Evolutionary conservation across 345 rosid species (phyloP).

Genomic region (Populus nigra): DNA sequence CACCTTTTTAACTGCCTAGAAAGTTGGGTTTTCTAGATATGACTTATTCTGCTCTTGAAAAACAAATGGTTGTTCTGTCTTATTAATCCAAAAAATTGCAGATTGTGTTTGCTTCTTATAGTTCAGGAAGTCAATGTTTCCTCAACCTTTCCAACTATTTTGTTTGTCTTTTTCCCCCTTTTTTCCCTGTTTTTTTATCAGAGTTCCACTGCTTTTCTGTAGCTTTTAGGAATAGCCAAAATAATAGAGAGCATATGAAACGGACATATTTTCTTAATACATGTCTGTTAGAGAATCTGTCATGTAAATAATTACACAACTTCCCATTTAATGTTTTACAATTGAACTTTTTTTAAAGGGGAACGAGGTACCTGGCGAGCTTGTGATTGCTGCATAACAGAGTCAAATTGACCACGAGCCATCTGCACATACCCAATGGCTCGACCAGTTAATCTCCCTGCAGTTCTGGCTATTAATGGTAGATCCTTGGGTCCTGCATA

Average conservation of each 20-base stretch:
- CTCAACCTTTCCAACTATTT: no score
- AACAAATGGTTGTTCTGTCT: not conserved
- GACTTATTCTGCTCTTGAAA: not conserved
- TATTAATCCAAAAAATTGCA: not conserved
- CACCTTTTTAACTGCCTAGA: not conserved
- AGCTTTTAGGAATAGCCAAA: no score
- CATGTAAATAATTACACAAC: not conserved
- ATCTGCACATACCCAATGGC: constrained; percentile 77
- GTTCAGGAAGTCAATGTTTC: no score
- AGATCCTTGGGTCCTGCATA: constrained; percentile 83
- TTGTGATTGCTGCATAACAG: constrained; percentile 82
- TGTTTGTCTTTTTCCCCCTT: fast-evolving
- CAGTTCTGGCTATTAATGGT: constrained; percentile 65
- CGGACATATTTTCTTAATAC: not conserved
- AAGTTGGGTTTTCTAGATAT: not conserved
- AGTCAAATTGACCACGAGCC: constrained; percentile 86
- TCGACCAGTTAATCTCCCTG: constrained; percentile 73
- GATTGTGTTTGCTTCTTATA: no score
- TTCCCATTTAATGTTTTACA: not conserved
- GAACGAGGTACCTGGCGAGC: constrained; percentile 63
- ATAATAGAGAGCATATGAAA: no score
- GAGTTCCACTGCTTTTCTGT: no score
- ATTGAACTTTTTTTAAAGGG: not conserved
- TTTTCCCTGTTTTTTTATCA: no score
- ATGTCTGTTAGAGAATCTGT: not conserved